Base-by-base conservation (phyloP, 163 green algal genomes). In the Scenedesmus sp. region DNA sequence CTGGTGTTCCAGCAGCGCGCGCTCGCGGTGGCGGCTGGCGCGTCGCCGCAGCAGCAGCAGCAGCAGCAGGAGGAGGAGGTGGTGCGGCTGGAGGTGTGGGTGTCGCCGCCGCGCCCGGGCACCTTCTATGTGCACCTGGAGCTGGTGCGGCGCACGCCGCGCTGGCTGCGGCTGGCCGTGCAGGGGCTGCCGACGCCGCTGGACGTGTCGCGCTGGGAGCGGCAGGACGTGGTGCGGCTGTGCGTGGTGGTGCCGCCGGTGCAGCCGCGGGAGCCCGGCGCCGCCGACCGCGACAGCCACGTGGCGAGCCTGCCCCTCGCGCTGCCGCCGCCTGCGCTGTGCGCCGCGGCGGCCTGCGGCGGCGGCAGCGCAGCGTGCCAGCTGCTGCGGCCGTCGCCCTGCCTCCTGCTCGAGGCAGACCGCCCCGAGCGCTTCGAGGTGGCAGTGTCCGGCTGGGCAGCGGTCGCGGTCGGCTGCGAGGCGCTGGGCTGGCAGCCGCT, bases 321-420 rank as follows among this genome's bases (percentile, higher is more conserved):
- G 50, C 18, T 14, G 50, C 50, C 18, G 50, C 50, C 18, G 50
- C 6, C 50, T 26, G n/a, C 31, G 29, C 57, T 65, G 29, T 4
- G 9, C 51, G 0, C 29, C 62, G 42, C 47, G 14, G 26, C 18
- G n/a, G n/a, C 26, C 45, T 57, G 53, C 73, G 17, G 31, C 60
- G 63, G 34, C 70, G 44, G 42, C 31, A 62, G 54, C n/a, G 42
- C 6, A n/a, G 33, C 13, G 31, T 65, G 10, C 14, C 70, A 84
- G 60, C 48, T 84, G 60, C 28, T 70, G 18, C 20, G 1, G 7
- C 70, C 78, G 14, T 2, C 7, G 20, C 70, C 78, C 34, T 31
- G 63, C 50, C 51, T 63, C 24, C 29, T 70, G 48, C 60, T 84
- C 3, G 78, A 84, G 31, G 78, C 78, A 20, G 78, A 84, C 48